These are phyloP conservation scores for Coccomyxa sp. DNA, from an alignment of 139 green algal genomes.

Conservation along the genomic window DNA sequence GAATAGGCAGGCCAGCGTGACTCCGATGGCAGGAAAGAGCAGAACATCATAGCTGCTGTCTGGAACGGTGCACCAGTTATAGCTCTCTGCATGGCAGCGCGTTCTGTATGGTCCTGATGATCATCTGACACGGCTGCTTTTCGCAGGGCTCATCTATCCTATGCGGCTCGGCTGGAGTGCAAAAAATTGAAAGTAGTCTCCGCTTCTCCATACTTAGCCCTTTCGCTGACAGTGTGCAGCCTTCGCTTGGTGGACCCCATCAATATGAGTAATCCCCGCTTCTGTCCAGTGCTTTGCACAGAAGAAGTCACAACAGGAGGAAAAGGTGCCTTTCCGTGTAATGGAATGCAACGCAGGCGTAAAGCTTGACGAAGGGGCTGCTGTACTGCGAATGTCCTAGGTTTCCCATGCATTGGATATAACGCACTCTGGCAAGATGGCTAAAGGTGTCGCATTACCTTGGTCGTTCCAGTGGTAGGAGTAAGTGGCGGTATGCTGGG, in stretches of 20 bases:
- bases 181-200: background rate
- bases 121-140: background rate
- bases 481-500: background rate
- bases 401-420: no score
- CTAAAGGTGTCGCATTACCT: no score
- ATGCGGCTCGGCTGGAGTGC: background rate
- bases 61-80: constrained; percentile 27
- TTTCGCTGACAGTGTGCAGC: background rate
- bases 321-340: background rate
- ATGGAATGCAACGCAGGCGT: background rate
- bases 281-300: background rate
- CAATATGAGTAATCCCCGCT: background rate
- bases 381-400: background rate
- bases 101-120: background rate
- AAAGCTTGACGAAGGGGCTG: background rate
- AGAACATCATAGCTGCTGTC: constrained; percentile 19
- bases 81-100: background rate
- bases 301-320: background rate
- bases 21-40: constrained; percentile 41
- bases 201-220: no score
- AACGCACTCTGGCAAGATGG: no score
- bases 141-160: background rate
- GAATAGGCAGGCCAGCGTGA: constrained; percentile 28
- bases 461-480: background rate
- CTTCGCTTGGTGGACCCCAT: background rate